phyloP scores from a whole-genome alignment of 768 basidiomycete genomes.

The Pulveroboletus sp. region DNA sequence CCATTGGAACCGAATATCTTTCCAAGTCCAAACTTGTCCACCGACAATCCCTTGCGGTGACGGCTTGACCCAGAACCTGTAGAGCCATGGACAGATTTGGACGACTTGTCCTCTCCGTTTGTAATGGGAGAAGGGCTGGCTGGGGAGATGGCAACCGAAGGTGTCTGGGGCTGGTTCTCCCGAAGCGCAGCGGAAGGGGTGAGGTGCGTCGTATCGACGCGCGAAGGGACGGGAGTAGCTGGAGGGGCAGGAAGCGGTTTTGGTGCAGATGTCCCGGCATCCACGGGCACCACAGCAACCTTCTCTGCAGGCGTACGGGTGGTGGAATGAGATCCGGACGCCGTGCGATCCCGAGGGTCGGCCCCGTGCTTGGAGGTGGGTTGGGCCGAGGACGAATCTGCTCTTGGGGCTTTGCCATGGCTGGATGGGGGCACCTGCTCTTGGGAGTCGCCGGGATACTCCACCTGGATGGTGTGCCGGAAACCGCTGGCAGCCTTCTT shows the following conservation, averaged over 20 bases:
- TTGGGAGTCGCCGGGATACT: conserved; percentile 66
- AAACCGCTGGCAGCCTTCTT: conserved; percentile 47
- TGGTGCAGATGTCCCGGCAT: conserved; percentile 7
- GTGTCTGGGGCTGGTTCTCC: conserved; percentile 28
- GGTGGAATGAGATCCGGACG: conserved; percentile 11
- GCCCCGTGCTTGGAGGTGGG: conserved; percentile 14
- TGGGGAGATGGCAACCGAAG: conserved; percentile 37
- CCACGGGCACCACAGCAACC: conserved; percentile 7
- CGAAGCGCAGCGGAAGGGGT: conserved; percentile 26
- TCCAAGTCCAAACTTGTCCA: conserved; percentile 77
- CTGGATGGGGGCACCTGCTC: conserved; percentile 16
- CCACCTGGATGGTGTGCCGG: conserved; percentile 95
- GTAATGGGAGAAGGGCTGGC: conserved; percentile 39
- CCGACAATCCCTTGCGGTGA: conserved; percentile 66
- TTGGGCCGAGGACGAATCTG: conserved; percentile 8
- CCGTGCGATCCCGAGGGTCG: conserved; percentile 15
- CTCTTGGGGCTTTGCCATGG: conserved; percentile 22
- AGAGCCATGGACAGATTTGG: conserved; percentile 28
- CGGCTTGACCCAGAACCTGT: conserved; percentile 46
- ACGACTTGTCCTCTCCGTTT: conserved; percentile 26
- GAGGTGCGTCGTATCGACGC: conserved; percentile 21
- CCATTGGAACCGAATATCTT: conserved; percentile 61
- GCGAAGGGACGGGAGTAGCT: conserved; percentile 16
- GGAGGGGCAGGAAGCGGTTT: conserved; percentile 34
- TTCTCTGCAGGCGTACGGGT: conserved; percentile 18